Evolutionary conservation across 192 early-diverging fungal species (phyloP).

Genomic region (Coemansia sp.): DNA sequence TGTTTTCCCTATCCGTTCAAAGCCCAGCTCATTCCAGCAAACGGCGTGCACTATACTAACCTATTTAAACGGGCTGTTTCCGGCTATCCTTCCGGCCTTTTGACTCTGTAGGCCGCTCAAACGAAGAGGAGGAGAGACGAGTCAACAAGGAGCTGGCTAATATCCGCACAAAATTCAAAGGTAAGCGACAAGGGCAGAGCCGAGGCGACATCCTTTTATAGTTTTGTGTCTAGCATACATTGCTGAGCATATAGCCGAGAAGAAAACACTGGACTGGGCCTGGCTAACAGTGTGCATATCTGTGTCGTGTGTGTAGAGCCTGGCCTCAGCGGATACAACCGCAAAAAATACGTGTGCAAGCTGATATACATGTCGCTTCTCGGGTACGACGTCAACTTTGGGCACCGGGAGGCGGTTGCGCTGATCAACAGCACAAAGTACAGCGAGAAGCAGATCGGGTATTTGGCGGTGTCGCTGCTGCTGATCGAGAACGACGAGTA

Average conservation of each 20-base stretch:
- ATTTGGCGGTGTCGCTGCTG: conserved; percentile 92
- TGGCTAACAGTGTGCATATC: background rate
- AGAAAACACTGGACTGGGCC: background rate
- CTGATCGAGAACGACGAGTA: conserved; percentile 87
- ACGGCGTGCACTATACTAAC: no score
- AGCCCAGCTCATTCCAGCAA: no score
- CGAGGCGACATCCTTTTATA: background rate
- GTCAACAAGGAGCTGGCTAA: conserved; percentile 99
- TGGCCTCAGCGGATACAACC: conserved; percentile 94
- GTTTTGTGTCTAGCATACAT: background rate
- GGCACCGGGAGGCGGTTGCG: conserved; percentile 94
- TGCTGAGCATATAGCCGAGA: background rate
- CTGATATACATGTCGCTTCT: conserved; percentile 99
- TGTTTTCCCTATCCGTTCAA: background rate
- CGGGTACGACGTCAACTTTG: conserved; percentile 98
- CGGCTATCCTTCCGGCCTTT: background rate
- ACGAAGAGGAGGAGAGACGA: conserved; percentile 96
- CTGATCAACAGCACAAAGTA: conserved; percentile 88
- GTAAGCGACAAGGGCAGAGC: conserved; percentile 41
- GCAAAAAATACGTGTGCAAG: conserved; percentile 99
- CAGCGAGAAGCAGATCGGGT: conserved; percentile 99
- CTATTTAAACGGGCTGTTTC: no score
- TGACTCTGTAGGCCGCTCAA: conserved; percentile 74
- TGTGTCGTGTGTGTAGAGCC: conserved; percentile 60
- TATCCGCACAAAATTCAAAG: conserved; percentile 97